Evolutionary conservation across 352 stramenopile species (phyloP).

Genomic region (Phytopythium mirpurense): DNA sequence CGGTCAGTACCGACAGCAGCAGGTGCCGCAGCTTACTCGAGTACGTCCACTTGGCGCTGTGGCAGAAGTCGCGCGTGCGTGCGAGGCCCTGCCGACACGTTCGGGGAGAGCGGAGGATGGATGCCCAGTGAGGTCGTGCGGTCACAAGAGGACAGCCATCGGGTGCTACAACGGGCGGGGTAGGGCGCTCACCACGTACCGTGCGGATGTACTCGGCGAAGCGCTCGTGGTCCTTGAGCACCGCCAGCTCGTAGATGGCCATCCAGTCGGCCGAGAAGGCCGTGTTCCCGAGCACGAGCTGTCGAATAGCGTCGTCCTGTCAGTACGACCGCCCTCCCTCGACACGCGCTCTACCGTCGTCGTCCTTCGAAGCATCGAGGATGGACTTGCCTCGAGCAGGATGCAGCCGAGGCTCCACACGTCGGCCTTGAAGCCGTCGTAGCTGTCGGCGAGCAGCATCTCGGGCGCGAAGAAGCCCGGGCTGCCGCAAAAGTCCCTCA

Average conservation of each 20-base stretch:
- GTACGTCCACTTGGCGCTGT: constrained; percentile 37
- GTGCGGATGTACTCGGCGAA: constrained; percentile 37
- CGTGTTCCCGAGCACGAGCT: constrained; percentile 75
- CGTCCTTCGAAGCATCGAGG: no score
- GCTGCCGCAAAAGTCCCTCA: constrained; percentile 77
- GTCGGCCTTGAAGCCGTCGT: constrained; percentile 75
- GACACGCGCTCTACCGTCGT: no score
- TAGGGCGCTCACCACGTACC: constrained; percentile 16
- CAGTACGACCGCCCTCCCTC: no score
- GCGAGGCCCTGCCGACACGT: background rate
- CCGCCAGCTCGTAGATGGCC: constrained; percentile 70
- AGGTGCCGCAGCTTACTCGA: constrained; percentile 36
- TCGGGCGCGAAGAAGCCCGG: constrained; percentile 86
- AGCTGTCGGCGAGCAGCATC: constrained; percentile 54
- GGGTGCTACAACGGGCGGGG: no score
- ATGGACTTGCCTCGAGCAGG: constrained; percentile 50
- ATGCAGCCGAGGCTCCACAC: constrained; percentile 87
- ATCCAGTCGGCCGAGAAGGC: constrained; percentile 86
- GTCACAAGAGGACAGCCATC: background rate
- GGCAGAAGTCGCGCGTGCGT: constrained; percentile 21
- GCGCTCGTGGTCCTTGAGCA: constrained; percentile 51
- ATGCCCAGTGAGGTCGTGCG: background rate
- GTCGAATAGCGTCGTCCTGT: no score
- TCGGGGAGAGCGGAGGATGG: no score
- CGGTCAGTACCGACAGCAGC: constrained; percentile 36